Evolutionary conservation across 805 yeast genomes (phyloP), one percentile per base, ranked within the genome.

Genomic region (Lipomyces kockii): DNA sequence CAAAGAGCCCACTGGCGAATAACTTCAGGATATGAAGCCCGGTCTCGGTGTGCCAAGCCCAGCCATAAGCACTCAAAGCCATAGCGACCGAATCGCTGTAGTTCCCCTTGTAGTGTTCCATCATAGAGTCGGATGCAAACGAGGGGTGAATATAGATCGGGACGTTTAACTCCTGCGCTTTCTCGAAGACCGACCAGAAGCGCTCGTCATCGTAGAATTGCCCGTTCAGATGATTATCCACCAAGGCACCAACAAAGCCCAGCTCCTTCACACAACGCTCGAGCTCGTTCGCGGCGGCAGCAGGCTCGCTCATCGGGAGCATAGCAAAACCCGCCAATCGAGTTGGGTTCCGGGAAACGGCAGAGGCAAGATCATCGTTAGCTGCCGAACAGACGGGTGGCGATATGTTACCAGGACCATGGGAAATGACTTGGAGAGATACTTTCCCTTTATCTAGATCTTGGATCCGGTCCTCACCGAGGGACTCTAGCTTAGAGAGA

Each of bases 231-330:
- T 59, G 62, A 46, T 59, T 59, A 46, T 59, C 62, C 29, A 52
- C 29, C 62, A 59, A 35, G 22, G 62, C 62, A 54, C 62, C 62
- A n/a, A 49, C 62, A 59, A 49, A 59, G 29, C 62, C 62, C 63
- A 53, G 62, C 12, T 52, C 62, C 20, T 59, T 54, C 35, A 59
- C 62, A 59, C 58, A 59, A 20, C 53, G 62, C 25, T 22, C 62
- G n/a, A 49, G 58, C 32, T 59, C 62, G n/a, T 59, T 53, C 25
- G 62, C 58, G 22, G 62, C 58, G 27, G 58, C 58, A 59, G 63
- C 63, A 25, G 62, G 62, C 35, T 59, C 62, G 32, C 54, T n/a
- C 62, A 59, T 59, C 17, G 54, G 58, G 32, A 59, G 62, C 37
- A 39, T 59, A 25, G 58, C 62, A 59, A 59, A 59, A 20, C 62